These are phyloP conservation scores for Lanmaoa rubissima DNA, from an alignment of 768 basidiomycete genomes.

Conservation along the genomic window DNA sequence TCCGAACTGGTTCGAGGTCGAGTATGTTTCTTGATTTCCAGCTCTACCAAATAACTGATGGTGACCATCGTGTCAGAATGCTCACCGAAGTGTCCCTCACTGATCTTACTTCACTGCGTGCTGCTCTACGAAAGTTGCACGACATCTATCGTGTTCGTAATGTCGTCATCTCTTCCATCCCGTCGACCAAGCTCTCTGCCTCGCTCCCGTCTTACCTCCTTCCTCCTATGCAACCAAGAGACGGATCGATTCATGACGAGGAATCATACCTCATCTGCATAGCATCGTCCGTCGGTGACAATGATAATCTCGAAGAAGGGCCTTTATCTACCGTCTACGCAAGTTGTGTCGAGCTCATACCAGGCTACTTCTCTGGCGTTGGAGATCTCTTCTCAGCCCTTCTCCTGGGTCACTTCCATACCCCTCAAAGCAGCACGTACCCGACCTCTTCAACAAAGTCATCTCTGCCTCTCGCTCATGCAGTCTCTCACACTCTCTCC, in stretches of 20 bases:
- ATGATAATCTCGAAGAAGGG: conserved; percentile 12
- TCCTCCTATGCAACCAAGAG: conserved; percentile 10
- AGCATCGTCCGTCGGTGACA: conserved; percentile 53
- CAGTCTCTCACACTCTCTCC: conserved; percentile 64
- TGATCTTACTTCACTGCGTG: conserved; percentile 62
- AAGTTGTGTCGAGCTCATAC: conserved; percentile 70
- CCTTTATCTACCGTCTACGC: conserved; percentile 55
- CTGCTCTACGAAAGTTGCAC: conserved; percentile 75
- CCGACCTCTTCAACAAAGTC: conserved; percentile 5
- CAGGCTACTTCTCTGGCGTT: conserved; percentile 94
- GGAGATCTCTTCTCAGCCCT: conserved; percentile 97
- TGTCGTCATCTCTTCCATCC: conserved; percentile 91
- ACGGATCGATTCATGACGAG: conserved; percentile 13
- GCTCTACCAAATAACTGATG: not conserved
- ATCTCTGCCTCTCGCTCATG: conserved; percentile 30
- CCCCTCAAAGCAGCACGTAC: conserved; percentile 10
- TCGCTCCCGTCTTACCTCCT: conserved; percentile 49
- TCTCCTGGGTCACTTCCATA: conserved; percentile 74
- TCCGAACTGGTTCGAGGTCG: conserved; percentile 97
- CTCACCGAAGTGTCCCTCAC: conserved; percentile 71
- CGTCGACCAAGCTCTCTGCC: conserved; percentile 60
- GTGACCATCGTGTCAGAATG: conserved; percentile 44
- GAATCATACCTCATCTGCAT: conserved; percentile 73
- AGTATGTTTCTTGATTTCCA: conserved; percentile 47
- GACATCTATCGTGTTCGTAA: conserved; percentile 72